phyloP scores from a whole-genome alignment of 805 yeast genomes.

The Nakazawaea ambrosiae region DNA sequence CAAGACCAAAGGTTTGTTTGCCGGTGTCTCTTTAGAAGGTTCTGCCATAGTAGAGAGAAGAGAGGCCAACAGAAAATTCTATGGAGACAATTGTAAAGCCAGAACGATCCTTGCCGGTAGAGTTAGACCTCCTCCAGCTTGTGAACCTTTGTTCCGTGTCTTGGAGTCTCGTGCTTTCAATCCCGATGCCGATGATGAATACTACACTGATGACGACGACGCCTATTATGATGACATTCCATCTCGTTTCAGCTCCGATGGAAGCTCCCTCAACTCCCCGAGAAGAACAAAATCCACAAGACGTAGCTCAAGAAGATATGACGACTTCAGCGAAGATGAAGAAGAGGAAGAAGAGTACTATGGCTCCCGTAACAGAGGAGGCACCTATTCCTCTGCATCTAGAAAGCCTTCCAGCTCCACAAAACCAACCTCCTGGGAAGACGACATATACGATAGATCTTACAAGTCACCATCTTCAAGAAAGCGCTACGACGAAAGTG shows the following conservation, averaged over 20 bases:
- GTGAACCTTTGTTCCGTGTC: conserved; percentile 80
- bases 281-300: conserved; percentile 13
- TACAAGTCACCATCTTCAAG: conserved; percentile 19
- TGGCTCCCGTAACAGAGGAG: conserved; percentile 15
- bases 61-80: conserved; percentile 93
- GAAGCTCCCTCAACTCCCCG: conserved; percentile 29
- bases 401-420: conserved; percentile 9
- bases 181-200: conserved; percentile 40
- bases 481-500: conserved; percentile 2
- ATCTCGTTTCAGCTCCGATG: conserved; percentile 54
- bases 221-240: conserved; percentile 75
- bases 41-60: conserved; percentile 95
- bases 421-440: conserved; percentile 65
- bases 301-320: conserved; percentile 18
- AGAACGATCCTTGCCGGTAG: conserved; percentile 75
- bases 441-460: conserved; percentile 66
- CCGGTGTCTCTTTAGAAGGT: conserved; percentile 96
- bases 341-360: conserved; percentile 25
- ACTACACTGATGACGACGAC: conserved; percentile 49
- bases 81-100: conserved; percentile 87
- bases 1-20: conserved; percentile 93
- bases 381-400: conserved; percentile 17
- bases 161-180: conserved; percentile 81
- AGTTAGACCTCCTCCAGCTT: conserved; percentile 89
- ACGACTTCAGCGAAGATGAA: conserved; percentile 20